phyloP scores from a whole-genome alignment of 2,329 filamentous ascomycete genomes.

The Aschersonia sp. region DNA sequence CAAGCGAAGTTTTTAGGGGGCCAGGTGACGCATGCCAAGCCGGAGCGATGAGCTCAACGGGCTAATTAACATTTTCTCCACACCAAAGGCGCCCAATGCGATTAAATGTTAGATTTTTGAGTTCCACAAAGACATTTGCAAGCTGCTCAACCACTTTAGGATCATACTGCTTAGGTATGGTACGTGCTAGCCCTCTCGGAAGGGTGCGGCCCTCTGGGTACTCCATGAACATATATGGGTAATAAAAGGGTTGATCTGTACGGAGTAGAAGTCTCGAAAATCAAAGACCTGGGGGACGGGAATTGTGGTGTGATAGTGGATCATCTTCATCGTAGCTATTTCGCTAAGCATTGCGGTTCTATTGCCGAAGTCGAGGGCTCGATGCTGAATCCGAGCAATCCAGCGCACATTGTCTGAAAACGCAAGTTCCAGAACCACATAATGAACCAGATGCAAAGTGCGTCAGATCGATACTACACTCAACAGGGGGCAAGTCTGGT shows the following conservation, averaged over 20 bases:
- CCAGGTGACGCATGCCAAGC: conserved; percentile 9
- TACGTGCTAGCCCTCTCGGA: conserved; percentile 4
- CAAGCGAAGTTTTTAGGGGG: conserved; percentile 13
- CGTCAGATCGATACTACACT: conserved; percentile 5
- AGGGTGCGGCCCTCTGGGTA: conserved; percentile 8
- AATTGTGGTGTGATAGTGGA: conserved; percentile 9
- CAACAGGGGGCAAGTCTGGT: conserved; percentile 4
- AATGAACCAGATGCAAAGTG: conserved; percentile 11
- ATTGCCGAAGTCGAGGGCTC: conserved; percentile 5
- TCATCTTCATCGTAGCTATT: conserved; percentile 13
- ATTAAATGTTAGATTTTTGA: conserved; percentile 12
- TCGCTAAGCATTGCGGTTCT: conserved; percentile 12
- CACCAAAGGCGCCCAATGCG: conserved; percentile 14
- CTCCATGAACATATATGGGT: conserved; percentile 14
- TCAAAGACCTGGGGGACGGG: conserved; percentile 10
- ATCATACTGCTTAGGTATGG: conserved; percentile 8
- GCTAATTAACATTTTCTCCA: conserved; percentile 10
- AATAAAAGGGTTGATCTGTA: conserved; percentile 10
- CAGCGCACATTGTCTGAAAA: conserved; percentile 13
- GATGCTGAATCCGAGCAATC: conserved; percentile 11
- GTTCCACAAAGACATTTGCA: conserved; percentile 10
- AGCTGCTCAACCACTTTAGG: conserved; percentile 12
- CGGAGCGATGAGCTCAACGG: conserved; percentile 10
- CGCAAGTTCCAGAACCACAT: conserved; percentile 11
- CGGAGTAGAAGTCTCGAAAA: conserved; percentile 8